A percentile compares a stretch with the other conserved stretches of the same genome.
phyloP scores from a whole-genome alignment of 805 yeast genomes.

The Wickerhamomyces canadensis region DNA sequence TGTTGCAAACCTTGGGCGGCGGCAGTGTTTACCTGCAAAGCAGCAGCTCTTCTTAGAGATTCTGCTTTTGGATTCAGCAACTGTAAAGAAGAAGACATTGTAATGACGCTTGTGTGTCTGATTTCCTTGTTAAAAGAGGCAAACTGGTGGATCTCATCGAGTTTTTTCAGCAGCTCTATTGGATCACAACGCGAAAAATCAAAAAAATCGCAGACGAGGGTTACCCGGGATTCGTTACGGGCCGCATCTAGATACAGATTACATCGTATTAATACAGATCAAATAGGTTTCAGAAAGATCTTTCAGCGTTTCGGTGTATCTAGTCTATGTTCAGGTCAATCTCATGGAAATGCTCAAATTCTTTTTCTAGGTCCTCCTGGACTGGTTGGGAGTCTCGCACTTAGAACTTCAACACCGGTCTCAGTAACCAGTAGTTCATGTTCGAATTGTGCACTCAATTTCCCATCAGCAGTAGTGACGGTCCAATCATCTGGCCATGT shows the following conservation, averaged over 20 bases:
- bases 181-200: neutral
- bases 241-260: too few relatives aligned
- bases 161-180: too few relatives aligned
- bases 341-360: constrained; percentile 18
- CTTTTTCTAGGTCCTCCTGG: constrained; percentile 86
- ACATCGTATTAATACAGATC: too few relatives aligned
- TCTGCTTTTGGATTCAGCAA: constrained; percentile 96
- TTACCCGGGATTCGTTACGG: too few relatives aligned
- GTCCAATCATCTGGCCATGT: constrained; percentile 99
- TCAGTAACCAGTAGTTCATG: constrained; percentile 92
- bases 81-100: constrained; percentile 69
- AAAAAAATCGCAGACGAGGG: too few relatives aligned
- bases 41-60: constrained; percentile 92
- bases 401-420: constrained; percentile 84
- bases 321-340: too few relatives aligned
- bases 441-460: constrained; percentile 88
- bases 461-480: constrained; percentile 84
- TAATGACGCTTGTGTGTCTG: too few relatives aligned
- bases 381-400: constrained; percentile 71
- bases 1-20: constrained; percentile 97
- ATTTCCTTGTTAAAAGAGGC: too few relatives aligned
- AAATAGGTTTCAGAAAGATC: too few relatives aligned
- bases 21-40: constrained; percentile 87
- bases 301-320: too few relatives aligned
- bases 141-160: too few relatives aligned